A percentile compares a stretch with the other conserved stretches of the same genome.
These are phyloP conservation scores for Hericium erinaceus DNA, from an alignment of 768 basidiomycete genomes.

Conservation along the genomic window DNA sequence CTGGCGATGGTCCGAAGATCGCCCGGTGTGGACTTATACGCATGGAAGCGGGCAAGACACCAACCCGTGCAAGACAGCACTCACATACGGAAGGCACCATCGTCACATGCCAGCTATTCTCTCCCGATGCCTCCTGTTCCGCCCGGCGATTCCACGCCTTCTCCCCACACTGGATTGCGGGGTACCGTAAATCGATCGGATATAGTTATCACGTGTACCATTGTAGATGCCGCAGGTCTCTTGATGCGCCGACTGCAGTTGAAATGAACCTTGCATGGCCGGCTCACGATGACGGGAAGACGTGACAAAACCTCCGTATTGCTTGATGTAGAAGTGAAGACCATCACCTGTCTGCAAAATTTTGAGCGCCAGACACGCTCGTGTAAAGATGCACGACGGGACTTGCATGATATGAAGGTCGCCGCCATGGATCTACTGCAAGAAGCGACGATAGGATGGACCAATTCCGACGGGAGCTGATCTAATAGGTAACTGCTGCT, in stretches of 20 bases:
- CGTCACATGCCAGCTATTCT: conserved; percentile 5
- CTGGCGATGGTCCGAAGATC: conserved; percentile 1
- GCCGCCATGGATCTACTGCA: background rate
- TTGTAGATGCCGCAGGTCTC: background rate
- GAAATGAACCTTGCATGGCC: background rate
- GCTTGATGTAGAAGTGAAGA: background rate
- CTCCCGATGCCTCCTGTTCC: background rate
- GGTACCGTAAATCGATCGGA: background rate
- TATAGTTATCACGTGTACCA: background rate
- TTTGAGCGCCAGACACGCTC: background rate
- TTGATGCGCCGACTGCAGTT: background rate
- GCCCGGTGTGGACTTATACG: background rate
- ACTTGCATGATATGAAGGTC: background rate
- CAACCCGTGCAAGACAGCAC: conserved; percentile 1
- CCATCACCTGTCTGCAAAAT: background rate
- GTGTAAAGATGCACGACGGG: background rate
- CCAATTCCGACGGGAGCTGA: too few species aligned
- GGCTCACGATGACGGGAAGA: too few species aligned
- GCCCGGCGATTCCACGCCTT: background rate
- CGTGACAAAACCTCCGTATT: too few species aligned
- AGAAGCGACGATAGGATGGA: background rate
- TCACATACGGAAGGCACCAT: conserved; percentile 4
- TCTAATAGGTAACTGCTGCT: too few species aligned
- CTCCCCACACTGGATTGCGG: background rate
- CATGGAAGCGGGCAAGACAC: background rate